Evolutionary conservation across 2,329 filamentous ascomycete species (phyloP), one percentile per base, ranked within the genome.

Genomic region (Fusarium fujikuroi): DNA sequence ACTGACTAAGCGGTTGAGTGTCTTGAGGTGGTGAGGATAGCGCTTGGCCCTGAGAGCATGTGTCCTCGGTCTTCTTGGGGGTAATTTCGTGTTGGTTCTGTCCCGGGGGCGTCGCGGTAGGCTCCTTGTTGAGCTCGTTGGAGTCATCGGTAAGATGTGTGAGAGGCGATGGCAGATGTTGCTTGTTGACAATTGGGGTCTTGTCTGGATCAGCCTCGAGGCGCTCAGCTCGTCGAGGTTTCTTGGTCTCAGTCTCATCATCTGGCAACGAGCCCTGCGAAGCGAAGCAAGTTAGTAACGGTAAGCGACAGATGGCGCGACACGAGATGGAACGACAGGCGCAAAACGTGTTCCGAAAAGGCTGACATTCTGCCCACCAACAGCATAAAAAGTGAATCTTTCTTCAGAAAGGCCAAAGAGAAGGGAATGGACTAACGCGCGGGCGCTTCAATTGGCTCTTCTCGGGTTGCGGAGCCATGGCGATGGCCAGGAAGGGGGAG

Each of bases 401-500:
- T 39, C 39, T 54, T 39, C 42, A 72, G 69, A 34, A 30, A 28
- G 39, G 37, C 36, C 43, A 50, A 42, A 58, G 60, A 59, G 32
- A 47, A 47, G 58, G 61, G 66, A 76, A 69, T 81, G 71, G 67
- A 85, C 89, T 80, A 87, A 96, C 94, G 82, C 92, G 89, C 76
- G 86, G 89, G 80, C 94, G 91, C 87, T 97, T 97, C 85, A 96
- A 90, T 84, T 93, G 92, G 85, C 92, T 95, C 86, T 93, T 93
- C 84, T 96, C 92, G 75, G 83, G 81, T 77, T 86, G 84, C 83
- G 90, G 87, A 83, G 89, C 84, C 89, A 91, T 91, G 73, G 74
- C 74, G 66, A 77, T 75, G 60, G 73, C 72, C 60, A 72, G 66
- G 66, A 60, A 74, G 66, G 60, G 61, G 37, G 28, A 60, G 49